Percentiles rank a stretch among this genome's conserved stretches.
phyloP scores from a whole-genome alignment of 306 rosid genomes.

The Canavalia ensiformis region DNA sequence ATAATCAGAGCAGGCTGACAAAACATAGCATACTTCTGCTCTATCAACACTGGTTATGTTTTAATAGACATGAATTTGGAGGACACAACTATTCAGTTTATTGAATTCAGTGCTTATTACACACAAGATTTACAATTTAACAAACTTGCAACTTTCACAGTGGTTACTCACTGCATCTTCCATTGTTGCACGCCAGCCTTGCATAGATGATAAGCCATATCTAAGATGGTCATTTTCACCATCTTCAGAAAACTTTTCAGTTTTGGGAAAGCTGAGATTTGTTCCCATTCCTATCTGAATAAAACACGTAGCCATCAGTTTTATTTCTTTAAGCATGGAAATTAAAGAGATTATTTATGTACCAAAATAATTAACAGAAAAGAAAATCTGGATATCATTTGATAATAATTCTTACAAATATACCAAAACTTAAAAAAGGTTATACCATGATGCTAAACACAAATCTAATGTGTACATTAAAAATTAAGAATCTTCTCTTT shows the following conservation, averaged over 20 bases:
- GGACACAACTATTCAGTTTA: not conserved
- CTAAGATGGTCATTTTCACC: constrained; percentile 75
- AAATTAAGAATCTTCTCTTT: constrained; percentile 3
- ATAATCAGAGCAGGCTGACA: no score
- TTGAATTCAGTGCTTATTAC: not conserved
- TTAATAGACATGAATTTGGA: no score
- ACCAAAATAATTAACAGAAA: constrained; percentile 10
- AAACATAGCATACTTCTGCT: not conserved
- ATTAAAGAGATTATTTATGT: not conserved
- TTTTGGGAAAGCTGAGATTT: constrained; percentile 87
- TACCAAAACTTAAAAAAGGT: not conserved
- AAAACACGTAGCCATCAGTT: constrained; percentile 35
- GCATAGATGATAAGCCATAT: constrained; percentile 96
- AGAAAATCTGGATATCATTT: constrained; percentile 18
- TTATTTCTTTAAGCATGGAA: constrained; percentile 31
- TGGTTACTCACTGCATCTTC: constrained; percentile 91
- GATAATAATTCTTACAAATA: not conserved
- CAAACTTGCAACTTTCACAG: constrained; percentile 32
- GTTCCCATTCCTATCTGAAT: constrained; percentile 70
- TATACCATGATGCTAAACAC: constrained; percentile 11
- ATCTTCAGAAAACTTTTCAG: constrained; percentile 88
- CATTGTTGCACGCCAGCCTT: constrained; percentile 98
- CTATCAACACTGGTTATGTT: not conserved
- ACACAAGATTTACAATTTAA: constrained; percentile 21
- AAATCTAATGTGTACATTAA: not conserved